phyloP scores from a whole-genome alignment of 768 basidiomycete genomes.

The Boletus huronensis region DNA sequence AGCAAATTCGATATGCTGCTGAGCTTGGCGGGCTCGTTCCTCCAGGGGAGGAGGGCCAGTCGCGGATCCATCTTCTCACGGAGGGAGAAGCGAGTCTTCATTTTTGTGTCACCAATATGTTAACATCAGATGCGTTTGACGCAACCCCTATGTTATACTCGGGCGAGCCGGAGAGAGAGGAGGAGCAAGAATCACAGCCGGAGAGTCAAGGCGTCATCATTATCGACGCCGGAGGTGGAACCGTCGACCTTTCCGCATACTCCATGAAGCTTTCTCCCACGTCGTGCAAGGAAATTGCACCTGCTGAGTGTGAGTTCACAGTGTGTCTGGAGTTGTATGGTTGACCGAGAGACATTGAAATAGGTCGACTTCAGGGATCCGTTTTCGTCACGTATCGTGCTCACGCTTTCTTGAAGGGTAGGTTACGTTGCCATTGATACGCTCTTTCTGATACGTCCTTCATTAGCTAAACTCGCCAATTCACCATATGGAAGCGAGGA shows the following conservation, averaged over 20 bases:
- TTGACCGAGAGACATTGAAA: not conserved
- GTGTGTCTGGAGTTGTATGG: not conserved
- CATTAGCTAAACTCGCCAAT: constrained; percentile 26
- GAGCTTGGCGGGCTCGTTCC: constrained; percentile 48
- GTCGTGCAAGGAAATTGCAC: constrained; percentile 35
- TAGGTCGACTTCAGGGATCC: constrained; percentile 40
- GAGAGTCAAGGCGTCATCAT: constrained; percentile 37
- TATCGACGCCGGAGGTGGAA: constrained; percentile 49
- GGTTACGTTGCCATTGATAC: not conserved
- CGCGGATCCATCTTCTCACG: constrained; percentile 51
- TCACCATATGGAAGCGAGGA: constrained; percentile 30
- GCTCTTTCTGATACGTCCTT: not conserved
- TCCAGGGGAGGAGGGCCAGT: constrained; percentile 33
- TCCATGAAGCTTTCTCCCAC: constrained; percentile 37
- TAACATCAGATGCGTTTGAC: constrained; percentile 31
- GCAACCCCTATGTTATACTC: constrained; percentile 5
- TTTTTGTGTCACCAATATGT: constrained; percentile 48
- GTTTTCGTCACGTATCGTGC: constrained; percentile 35
- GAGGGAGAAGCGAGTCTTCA: constrained; percentile 57
- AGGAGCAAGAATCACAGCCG: constrained; percentile 8
- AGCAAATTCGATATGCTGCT: constrained; percentile 48
- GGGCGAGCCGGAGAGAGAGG: constrained; percentile 22
- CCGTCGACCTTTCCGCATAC: constrained; percentile 39
- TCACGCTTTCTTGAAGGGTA: constrained; percentile 31
- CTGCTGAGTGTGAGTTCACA: constrained; percentile 28